These are phyloP conservation scores for Xylaria castorea DNA, from an alignment of 495 filamentous ascomycete species.

Conservation along the genomic window DNA sequence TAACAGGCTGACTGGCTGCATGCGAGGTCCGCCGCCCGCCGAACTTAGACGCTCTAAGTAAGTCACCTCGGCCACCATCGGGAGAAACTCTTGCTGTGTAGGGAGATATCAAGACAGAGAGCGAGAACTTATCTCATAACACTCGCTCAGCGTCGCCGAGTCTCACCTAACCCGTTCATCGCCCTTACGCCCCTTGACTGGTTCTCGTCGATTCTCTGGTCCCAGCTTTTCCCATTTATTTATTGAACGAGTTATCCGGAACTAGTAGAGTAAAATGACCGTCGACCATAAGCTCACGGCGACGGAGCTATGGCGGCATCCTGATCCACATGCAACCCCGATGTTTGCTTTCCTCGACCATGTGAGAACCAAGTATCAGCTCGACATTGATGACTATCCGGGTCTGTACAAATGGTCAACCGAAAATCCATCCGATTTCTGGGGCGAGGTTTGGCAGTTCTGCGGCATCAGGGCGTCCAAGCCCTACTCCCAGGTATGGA, in stretches of 20 bases:
- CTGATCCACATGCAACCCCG: constrained; percentile 67
- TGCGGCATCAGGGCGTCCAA: constrained; percentile 73
- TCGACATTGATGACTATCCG: constrained; percentile 68
- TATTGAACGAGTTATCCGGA: not conserved
- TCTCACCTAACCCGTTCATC: not conserved
- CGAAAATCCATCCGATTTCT: constrained; percentile 75
- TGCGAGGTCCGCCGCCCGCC: constrained; percentile 7
- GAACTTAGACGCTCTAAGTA: not conserved
- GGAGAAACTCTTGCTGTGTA: not conserved
- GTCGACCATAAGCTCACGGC: not conserved
- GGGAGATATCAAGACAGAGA: not conserved
- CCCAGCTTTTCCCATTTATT: not conserved
- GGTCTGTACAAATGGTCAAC: constrained; percentile 85
- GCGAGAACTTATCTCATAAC: not conserved
- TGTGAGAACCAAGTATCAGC: constrained; percentile 69
- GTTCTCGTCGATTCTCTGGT: not conserved
- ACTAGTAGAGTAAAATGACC: constrained; percentile 8
- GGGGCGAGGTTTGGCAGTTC: constrained; percentile 86
- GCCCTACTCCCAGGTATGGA: constrained; percentile 64
- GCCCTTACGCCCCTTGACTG: not conserved
- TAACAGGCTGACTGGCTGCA: not conserved
- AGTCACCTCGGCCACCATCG: constrained; percentile 25
- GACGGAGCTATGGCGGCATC: constrained; percentile 73
- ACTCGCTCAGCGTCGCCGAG: not conserved
- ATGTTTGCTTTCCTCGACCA: constrained; percentile 74